Base-by-base conservation (phyloP, 2,329 filamentous ascomycete species). In the Cercospora citrullina region DNA sequence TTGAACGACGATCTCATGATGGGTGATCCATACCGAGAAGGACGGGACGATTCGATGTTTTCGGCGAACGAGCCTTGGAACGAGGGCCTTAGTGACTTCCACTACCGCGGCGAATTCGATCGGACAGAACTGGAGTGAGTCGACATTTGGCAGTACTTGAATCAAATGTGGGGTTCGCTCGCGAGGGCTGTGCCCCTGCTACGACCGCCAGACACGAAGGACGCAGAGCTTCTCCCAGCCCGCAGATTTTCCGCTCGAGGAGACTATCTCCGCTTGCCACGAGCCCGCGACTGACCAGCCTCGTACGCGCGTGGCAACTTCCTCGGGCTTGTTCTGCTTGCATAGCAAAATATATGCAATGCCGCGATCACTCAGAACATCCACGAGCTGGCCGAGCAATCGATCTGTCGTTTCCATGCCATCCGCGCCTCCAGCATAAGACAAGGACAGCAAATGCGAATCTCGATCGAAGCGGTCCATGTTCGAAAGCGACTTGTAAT, bases 151-250 rank as follows among this genome's bases (percentile, higher is more conserved):
- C 30, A n/a, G n/a, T 9, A 31, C 3, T 45, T 30, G 59, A 1
- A 31, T 3, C 14, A 14, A 2, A 45, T 28, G 36, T 30, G 21
- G 9, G 10, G 12, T 18, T 18, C 1, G 59, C 30, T n/a, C 28
- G 14, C 18, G 7, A 2, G 10, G 26, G 16, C 14, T 61, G 21
- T 23, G 7, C n/a, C 36, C 61, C 67, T n/a, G n/a, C 62, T 64
- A 66, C 18, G 63, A 66, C 75, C 88, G 87, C 91, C 92, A 96
- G 77, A 97, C 91, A 77, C 94, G 87, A 73, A 98, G 83, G 74
- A 99, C 91, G 76, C 93, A 90, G 79, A 99, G 83, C 81, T 91
- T 96, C 83, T 99, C 95, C 94, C 94, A 97, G 0, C 95, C 95
- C 31, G 91, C 94, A 79, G 91, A 88, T 83, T 90, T 93, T 60